A percentile compares a stretch with the other conserved stretches of the same genome.
Conservation (phyloP, 176 grass and related monocot species). For the Rhynchospora tenuis region DNA sequence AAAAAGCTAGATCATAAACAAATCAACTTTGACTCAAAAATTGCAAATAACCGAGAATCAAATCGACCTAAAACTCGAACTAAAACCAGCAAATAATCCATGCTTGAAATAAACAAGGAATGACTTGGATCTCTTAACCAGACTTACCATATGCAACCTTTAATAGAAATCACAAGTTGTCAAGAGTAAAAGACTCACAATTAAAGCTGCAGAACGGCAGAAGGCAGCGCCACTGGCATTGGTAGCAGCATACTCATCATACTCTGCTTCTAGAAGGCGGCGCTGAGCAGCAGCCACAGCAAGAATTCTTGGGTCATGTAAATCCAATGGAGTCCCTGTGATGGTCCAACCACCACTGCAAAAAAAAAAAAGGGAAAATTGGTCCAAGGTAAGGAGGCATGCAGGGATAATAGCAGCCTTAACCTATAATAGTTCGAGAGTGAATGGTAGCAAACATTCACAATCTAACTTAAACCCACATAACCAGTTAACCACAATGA, state of each 20-base stretch:
- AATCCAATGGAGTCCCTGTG: constrained; percentile 51
- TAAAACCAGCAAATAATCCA: neutral
- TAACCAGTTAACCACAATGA: neutral
- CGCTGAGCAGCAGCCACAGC: constrained; percentile 70
- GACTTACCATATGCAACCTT: neutral
- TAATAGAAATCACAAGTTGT: neutral
- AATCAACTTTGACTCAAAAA: neutral
- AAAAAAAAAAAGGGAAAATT: neutral
- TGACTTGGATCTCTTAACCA: neutral
- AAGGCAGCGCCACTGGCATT: constrained; percentile 80
- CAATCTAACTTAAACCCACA: neutral
- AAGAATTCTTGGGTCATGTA: constrained; percentile 78
- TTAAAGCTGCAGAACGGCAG: constrained; percentile 78
- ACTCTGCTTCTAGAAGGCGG: constrained; percentile 87
- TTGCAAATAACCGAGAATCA: neutral
- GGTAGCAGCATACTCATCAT: constrained; percentile 63
- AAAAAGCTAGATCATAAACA: neutral
- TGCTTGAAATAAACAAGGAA: neutral
- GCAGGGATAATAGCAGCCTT: neutral
- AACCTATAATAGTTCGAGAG: neutral
- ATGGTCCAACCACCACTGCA: constrained; percentile 74
- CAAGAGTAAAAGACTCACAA: constrained; percentile 37
- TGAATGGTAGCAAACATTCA: neutral
- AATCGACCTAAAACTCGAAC: neutral
- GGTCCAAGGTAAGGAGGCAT: neutral